A percentile compares a stretch with the other conserved stretches of the same genome.
phyloP scores from a whole-genome alignment of 2,329 filamentous ascomycete species.

The Penicillium sp. region DNA sequence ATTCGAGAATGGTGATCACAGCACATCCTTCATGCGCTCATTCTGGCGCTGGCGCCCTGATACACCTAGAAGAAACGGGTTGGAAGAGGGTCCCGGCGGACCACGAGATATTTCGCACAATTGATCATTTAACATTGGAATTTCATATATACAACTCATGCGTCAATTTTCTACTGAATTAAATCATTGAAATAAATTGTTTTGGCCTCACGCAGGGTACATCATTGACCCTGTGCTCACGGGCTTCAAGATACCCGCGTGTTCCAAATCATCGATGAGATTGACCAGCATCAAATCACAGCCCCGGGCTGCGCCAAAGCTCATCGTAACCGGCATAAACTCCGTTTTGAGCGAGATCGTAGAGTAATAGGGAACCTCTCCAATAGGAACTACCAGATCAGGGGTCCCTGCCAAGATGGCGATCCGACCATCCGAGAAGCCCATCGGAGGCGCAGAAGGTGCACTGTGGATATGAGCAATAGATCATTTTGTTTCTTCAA shows the following conservation, averaged over 20 bases:
- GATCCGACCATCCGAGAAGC: slow-evolving; percentile 23
- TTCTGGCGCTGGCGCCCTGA: slow-evolving; percentile 34
- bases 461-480: neutral
- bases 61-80: slow-evolving; percentile 26
- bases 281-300: slow-evolving; percentile 34
- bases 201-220: slow-evolving; percentile 9
- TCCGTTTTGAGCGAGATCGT: slow-evolving; percentile 29
- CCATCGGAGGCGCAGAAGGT: slow-evolving; percentile 20
- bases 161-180: neutral
- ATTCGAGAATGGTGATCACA: slow-evolving; percentile 26
- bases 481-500: neutral
- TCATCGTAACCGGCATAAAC: slow-evolving; percentile 35
- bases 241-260: slow-evolving; percentile 25
- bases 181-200: too few relatives aligned
- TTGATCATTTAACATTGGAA: neutral
- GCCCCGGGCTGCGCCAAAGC: slow-evolving; percentile 30
- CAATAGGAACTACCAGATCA: slow-evolving; percentile 30
- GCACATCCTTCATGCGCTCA: slow-evolving; percentile 30
- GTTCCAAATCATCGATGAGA: slow-evolving; percentile 27
- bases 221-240: slow-evolving; percentile 24
- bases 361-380: slow-evolving; percentile 26
- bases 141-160: neutral
- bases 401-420: slow-evolving; percentile 25
- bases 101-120: slow-evolving; percentile 22
- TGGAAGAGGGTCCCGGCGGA: slow-evolving; percentile 31